Evolutionary conservation across 2,329 filamentous ascomycete genomes (phyloP), one percentile per base, ranked within the genome.

Genomic region (Purpureocillium takamizusanense): DNA sequence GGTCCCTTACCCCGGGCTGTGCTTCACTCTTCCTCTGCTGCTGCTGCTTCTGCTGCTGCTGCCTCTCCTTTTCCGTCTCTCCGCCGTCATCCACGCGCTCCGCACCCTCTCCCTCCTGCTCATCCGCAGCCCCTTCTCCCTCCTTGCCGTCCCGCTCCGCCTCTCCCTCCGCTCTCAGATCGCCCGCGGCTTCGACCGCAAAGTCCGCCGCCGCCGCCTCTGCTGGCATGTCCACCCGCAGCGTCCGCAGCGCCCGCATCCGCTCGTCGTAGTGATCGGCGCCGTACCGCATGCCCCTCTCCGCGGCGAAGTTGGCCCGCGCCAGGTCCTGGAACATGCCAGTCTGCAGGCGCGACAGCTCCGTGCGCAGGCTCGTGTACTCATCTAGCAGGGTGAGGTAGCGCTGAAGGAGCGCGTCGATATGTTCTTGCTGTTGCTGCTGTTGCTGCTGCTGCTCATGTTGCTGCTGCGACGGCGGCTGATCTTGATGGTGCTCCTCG

Each of bases 301-400:
- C 69, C n/a, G 75, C 76, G 21, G 74, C 66, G 59, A 86, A 88
- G 61, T 88, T 87, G 44, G 85, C 84, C 41, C 83, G 74, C n/a
- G 84, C 81, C 31, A 89, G 67, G 46, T 66, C 62, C 40, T 74
- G 70, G 52, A 69, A 75, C 46, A 83, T 69, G 37, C 62, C 61
- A 15, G 70, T 62, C 46, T 86, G 72, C 15, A 74, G 60, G 11
- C 56, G 52, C 32, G 66, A 65, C 29, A 88, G 68, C 32, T 69
- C 55, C 18, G 63, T 53, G 42, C 76, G 75, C 3, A 83, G 70
- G 15, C 59, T 57, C 11, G 76, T 74, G 63, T 89, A 88, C 50
- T 78, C 65, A 55, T 88, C 71, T 2, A 89, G 62, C 2, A 83
- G 68, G 38, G 55, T 44, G 9, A 90, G 74, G 53, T 88, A 86